Base-by-base conservation (phyloP, 441 rosid species). In the Erysimum pusillum region DNA sequence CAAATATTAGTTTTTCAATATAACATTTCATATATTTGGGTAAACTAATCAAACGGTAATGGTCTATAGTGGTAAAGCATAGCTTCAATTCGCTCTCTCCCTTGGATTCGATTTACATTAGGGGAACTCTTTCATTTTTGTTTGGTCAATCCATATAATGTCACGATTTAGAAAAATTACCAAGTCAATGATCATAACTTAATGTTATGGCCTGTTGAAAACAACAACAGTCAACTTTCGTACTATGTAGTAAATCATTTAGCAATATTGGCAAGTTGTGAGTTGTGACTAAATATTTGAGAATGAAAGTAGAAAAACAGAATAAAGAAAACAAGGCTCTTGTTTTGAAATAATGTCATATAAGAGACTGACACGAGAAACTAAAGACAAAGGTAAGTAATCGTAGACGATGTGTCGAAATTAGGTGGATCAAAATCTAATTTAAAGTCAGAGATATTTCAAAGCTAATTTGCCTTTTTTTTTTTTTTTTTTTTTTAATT, bases 311-410 rank as follows among this genome's bases (percentile, higher is more conserved):
- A 17, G 48, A 46, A 34, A 34, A 22, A 17, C 35, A 58, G 9
- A 12, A 25, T 25, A 15, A 7, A 39, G 12, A 38, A 15, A 41
- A 39, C 35, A 39, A 70, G n/a, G 66, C 36, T 59, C 11, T 3
- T 63, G 38, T 53, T 18, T 20, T 53, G 11, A 34, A 61, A 11
- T 15, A 25, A 5, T 46, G 14, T 59, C 25, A 63, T 20, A 18
- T 15, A 63, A 51, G 34, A 72, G 45, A 63, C 9, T 14, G 12
- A 28, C 44, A 63, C 53, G 41, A 53, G 14, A 41, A 63, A 39
- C 44, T 9, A 52, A 14, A 62, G 34, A 41, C 38, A 22, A 20
- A 14, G 45, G 57, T 46, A 20, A 22, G 9, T 7, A 66, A 15
- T 39, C 52, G 12, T 31, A 31, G 45, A 69, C 31, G 7, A 39